Base-by-base conservation (phyloP, 306 rosid species). In the Pyrus communis region DNA sequence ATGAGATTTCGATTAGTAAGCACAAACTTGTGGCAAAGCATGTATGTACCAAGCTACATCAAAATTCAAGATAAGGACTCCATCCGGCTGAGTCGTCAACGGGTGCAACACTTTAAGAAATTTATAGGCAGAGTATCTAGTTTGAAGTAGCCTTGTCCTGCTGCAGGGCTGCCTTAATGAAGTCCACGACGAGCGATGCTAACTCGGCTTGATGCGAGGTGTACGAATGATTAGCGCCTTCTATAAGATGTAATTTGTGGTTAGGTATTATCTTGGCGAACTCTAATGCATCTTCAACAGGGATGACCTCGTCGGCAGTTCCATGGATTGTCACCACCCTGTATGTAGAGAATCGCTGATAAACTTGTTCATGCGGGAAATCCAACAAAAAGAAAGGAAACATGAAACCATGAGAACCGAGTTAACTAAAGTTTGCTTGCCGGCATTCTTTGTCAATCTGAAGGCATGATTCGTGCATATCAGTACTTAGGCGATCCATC, bases 321-420 rank as follows among this genome's bases (percentile, higher is more conserved):
- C 97, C 97, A 77, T 93, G 98, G 71, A 89, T 78, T 28, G 92
- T 89, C 11, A 91, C 71, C 52, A 93, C 79, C 97, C 97, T 93
- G 87, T 52, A 65, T 58, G 73, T 38, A 57, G 52, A 75, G 27
- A 21, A 65, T 58, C 3, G 61, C 33, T 19, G 9, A 77, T 38
- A 66, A 71, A 76, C 68, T 71, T 33, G 58, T 19, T 55, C 54
- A 58, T 31, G 49, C 9, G 1, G 65, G n/a, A 59, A n/a, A 18
- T 22, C 11, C 22, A 27, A 15, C 35, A 8, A 12, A 31, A 75
- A 3, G 2, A 69, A 33, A 7, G 40, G 12, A 61, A 12, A 40
- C 7, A 14, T 13, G 14, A 21, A 38, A 40, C 19, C 40, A 59
- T 59, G 55, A 64, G 51, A 49, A 11, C 5, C 2, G 12, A 2